phyloP scores from a whole-genome alignment of 2,329 filamentous ascomycete species.

The Nigrospora sphaerica region DNA sequence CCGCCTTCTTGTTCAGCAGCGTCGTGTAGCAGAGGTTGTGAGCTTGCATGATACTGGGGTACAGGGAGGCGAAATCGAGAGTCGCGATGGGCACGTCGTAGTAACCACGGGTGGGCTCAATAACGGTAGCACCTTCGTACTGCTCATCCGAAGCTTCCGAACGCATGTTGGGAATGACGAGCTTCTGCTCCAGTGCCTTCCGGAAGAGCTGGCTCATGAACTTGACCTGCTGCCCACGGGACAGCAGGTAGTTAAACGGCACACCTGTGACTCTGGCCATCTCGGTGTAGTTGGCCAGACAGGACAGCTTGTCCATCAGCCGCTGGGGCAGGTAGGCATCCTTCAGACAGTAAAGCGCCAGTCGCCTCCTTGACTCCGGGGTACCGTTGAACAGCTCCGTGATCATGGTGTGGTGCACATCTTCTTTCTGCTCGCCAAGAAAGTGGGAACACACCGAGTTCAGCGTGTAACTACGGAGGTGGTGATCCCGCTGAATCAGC shows the following conservation, averaged over 20 bases:
- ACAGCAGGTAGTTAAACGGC: conserved; percentile 88
- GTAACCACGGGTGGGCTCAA: conserved; percentile 88
- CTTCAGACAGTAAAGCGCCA: conserved; percentile 95
- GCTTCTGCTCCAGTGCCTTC: conserved; percentile 85
- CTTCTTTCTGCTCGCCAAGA: conserved; percentile 93
- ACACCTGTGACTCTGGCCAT: conserved; percentile 99
- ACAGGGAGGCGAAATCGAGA: conserved; percentile 96
- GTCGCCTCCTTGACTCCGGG: conserved; percentile 78
- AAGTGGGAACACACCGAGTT: conserved; percentile 97
- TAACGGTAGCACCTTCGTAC: conserved; percentile 96
- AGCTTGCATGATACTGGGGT: conserved; percentile 97
- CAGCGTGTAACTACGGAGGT: conserved; percentile 91
- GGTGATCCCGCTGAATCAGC: conserved; percentile 87
- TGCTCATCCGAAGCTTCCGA: conserved; percentile 72
- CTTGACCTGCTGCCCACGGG: conserved; percentile 92
- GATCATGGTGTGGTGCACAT: conserved; percentile 99
- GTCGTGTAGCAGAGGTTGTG: conserved; percentile 99
- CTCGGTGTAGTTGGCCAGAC: conserved; percentile 97
- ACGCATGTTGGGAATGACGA: conserved; percentile 85
- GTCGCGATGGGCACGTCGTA: conserved; percentile 95
- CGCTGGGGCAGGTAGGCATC: conserved; percentile 93
- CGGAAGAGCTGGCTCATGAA: conserved; percentile 97
- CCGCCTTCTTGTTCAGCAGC: conserved; percentile 67
- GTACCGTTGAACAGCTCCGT: conserved; percentile 97
- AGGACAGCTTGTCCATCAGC: conserved; percentile 95